phyloP scores from a whole-genome alignment of 2,329 filamentous ascomycete genomes.

The Xylaria sp. region DNA sequence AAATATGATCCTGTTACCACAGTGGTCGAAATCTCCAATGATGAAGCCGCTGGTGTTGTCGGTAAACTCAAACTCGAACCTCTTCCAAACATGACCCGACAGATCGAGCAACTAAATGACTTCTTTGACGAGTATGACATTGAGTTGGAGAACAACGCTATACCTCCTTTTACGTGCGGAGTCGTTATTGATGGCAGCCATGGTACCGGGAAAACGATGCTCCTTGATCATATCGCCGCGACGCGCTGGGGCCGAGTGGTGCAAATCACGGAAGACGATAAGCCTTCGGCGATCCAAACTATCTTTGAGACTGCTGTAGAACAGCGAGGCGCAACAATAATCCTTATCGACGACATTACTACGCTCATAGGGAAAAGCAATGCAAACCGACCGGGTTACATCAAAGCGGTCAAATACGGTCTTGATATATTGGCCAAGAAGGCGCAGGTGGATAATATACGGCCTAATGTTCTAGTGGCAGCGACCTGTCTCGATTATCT shows the following conservation, averaged over 20 bases:
- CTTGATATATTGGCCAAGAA: slow-evolving; percentile 63
- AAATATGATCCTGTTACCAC: slow-evolving; percentile 55
- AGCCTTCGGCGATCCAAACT: slow-evolving; percentile 69
- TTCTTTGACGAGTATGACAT: slow-evolving; percentile 68
- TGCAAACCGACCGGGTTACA: slow-evolving; percentile 60
- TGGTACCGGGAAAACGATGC: slow-evolving; percentile 84
- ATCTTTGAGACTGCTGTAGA: slow-evolving; percentile 75
- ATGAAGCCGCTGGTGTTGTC: slow-evolving; percentile 46
- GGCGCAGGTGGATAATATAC: slow-evolving; percentile 50
- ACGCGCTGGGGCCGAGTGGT: slow-evolving; percentile 77
- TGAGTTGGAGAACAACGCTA: slow-evolving; percentile 49
- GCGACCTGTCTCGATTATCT: slow-evolving; percentile 77
- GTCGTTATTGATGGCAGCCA: slow-evolving; percentile 82
- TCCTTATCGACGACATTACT: slow-evolving; percentile 83
- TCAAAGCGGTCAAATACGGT: slow-evolving; percentile 62
- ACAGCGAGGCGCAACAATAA: slow-evolving; percentile 74
- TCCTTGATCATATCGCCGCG: slow-evolving; percentile 74
- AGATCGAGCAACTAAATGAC: slow-evolving; percentile 73
- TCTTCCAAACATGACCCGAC: slow-evolving; percentile 74
- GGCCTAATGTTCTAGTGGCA: slow-evolving; percentile 74
- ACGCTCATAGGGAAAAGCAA: slow-evolving; percentile 72
- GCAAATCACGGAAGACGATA: slow-evolving; percentile 66
- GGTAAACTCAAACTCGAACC: slow-evolving; percentile 59
- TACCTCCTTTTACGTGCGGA: slow-evolving; percentile 59
- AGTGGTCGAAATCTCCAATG: slow-evolving; percentile 52